phyloP scores from a whole-genome alignment of 2,329 filamentous ascomycete species.

The Beauveria varroae region DNA sequence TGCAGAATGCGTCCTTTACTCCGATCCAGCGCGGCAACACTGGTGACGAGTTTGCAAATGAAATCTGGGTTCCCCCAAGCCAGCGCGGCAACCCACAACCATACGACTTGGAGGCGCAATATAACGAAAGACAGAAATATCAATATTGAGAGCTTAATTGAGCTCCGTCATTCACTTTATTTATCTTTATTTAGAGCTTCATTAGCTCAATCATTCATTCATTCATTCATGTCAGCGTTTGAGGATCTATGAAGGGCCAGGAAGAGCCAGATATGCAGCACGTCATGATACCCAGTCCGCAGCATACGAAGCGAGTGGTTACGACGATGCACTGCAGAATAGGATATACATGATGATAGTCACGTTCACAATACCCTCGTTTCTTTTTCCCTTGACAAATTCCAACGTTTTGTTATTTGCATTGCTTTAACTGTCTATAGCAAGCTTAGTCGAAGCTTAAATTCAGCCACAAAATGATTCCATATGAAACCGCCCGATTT shows the following conservation, averaged over 20 bases:
- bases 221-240: neutral
- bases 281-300: neutral
- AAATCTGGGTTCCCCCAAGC: conserved; percentile 11
- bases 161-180: no score
- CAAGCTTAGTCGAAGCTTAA: neutral
- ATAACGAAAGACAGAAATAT: neutral
- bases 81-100: conserved; percentile 24
- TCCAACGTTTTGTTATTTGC: no score
- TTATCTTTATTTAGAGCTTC: no score
- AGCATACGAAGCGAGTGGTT: neutral
- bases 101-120: conserved; percentile 31
- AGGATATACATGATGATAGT: conserved; percentile 4
- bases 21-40: neutral
- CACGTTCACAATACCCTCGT: neutral
- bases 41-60: neutral
- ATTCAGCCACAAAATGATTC: neutral
- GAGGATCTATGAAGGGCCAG: conserved; percentile 1
- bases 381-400: neutral
- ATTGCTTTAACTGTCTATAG: no score
- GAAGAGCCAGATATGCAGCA: neutral
- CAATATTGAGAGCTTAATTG: neutral
- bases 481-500: neutral
- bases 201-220: neutral
- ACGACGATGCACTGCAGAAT: neutral
- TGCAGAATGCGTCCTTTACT: neutral